Percentiles rank a stretch among this genome's conserved stretches.
Evolutionary conservation across 176 grass and related monocot genomes (phyloP).

Genomic region (Rhipidocladum racemiflorum): DNA sequence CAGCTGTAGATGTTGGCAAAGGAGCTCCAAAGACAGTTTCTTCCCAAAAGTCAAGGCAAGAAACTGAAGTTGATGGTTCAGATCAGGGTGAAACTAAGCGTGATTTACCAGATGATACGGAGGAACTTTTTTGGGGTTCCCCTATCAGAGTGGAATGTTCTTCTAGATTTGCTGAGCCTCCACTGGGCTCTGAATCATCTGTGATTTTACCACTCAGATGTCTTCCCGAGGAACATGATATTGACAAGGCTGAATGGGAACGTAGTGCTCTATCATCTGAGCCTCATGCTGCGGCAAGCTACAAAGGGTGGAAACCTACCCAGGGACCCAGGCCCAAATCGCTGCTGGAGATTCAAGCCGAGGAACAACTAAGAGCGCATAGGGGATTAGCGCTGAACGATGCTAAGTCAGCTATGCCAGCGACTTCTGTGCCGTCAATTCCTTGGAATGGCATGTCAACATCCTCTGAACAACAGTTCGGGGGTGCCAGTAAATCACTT

Average conservation of each 20-base stretch:
- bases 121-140: slow-evolving; percentile 49
- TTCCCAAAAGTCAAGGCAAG: slow-evolving; percentile 36
- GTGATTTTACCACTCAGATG: slow-evolving; percentile 26
- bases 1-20: slow-evolving; percentile 52
- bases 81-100: slow-evolving; percentile 51
- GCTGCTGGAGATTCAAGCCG: slow-evolving; percentile 89
- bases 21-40: slow-evolving; percentile 45
- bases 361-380: slow-evolving; percentile 74
- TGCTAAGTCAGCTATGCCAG: slow-evolving; percentile 25
- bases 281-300: slow-evolving; percentile 34
- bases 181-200: slow-evolving; percentile 27
- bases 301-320: slow-evolving; percentile 74
- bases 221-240: slow-evolving; percentile 46
- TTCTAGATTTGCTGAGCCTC: slow-evolving; percentile 13
- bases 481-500: slow-evolving; percentile 31
- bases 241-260: slow-evolving; percentile 48
- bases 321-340: slow-evolving; percentile 81
- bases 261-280: slow-evolving; percentile 42
- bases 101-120: slow-evolving; percentile 42
- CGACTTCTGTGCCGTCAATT: slow-evolving; percentile 34
- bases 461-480: slow-evolving; percentile 48
- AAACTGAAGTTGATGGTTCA: slow-evolving; percentile 46
- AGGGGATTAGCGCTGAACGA: slow-evolving; percentile 43
- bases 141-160: slow-evolving; percentile 27
- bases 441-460: slow-evolving; percentile 58